Evolutionary conservation across 352 stramenopile genomes (phyloP).

Genomic region (Pythium insidiosum): DNA sequence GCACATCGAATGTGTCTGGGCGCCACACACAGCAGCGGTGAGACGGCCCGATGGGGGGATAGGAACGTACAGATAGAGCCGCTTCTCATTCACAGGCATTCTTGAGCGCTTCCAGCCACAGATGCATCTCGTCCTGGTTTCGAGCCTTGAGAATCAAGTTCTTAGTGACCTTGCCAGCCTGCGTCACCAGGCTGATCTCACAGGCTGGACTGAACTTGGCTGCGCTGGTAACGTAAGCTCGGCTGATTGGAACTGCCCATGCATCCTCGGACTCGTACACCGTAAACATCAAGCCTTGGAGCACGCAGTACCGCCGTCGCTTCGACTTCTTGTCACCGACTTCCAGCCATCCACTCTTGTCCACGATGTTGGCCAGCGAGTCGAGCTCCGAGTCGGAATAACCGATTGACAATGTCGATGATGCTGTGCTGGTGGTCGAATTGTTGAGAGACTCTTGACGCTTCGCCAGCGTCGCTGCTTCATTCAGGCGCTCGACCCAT

Average conservation of each 20-base stretch:
- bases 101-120: conserved; percentile 62
- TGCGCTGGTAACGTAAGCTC: conserved; percentile 61
- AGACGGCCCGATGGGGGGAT: conserved; percentile 1
- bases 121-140: conserved; percentile 66
- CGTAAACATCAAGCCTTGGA: conserved; percentile 78
- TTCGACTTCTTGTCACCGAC: conserved; percentile 75
- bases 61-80: background rate
- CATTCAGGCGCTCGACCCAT: conserved; percentile 68
- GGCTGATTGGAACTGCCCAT: conserved; percentile 68
- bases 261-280: conserved; percentile 78
- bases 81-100: conserved; percentile 36
- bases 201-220: conserved; percentile 55
- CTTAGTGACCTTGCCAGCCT: conserved; percentile 63
- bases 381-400: conserved; percentile 74
- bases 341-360: conserved; percentile 76
- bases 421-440: conserved; percentile 64
- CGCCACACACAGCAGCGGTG: too few relatives aligned
- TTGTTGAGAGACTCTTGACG: conserved; percentile 69
- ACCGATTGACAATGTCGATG: conserved; percentile 45
- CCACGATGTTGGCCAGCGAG: conserved; percentile 58
- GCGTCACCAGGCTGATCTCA: conserved; percentile 58
- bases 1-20: too few relatives aligned
- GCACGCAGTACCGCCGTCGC: conserved; percentile 58
- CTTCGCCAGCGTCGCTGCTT: conserved; percentile 59
- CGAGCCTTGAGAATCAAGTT: conserved; percentile 55